Conservation (phyloP, 2,329 filamentous ascomycete species). For the Trichophyton benhamiae region DNA sequence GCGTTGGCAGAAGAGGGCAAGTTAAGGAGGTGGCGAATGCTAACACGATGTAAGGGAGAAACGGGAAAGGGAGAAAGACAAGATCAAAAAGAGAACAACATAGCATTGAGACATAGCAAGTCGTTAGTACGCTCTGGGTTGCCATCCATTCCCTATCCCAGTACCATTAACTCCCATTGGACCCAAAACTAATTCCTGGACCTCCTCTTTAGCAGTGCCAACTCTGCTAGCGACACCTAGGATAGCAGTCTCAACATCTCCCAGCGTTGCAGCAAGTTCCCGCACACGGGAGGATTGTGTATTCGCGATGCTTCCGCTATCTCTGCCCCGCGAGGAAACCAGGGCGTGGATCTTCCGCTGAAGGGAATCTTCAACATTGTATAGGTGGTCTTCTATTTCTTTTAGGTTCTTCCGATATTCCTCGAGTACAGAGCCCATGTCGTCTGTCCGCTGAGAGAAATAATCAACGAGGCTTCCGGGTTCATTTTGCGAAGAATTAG, state of each 20-base stretch:
- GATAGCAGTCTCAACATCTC: conserved; percentile 54
- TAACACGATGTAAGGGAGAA: background rate
- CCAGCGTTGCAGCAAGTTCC: conserved; percentile 46
- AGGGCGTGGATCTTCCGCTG: conserved; percentile 49
- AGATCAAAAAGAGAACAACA: background rate
- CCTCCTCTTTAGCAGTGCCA: conserved; percentile 47
- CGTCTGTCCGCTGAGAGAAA: conserved; percentile 51
- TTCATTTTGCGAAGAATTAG: conserved; percentile 38
- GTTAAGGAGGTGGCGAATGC: background rate
- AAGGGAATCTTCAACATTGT: conserved; percentile 49
- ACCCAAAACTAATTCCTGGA: conserved; percentile 45
- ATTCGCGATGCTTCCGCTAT: conserved; percentile 25
- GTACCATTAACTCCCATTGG: conserved; percentile 14
- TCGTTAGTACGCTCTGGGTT: background rate
- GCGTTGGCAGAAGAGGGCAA: background rate
- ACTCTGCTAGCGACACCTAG: conserved; percentile 51
- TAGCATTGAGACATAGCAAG: background rate
- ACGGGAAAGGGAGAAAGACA: background rate
- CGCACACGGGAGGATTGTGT: conserved; percentile 35
- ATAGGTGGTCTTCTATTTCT: conserved; percentile 54
- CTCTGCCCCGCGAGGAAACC: conserved; percentile 30
- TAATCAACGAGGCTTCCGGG: conserved; percentile 51
- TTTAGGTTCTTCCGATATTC: conserved; percentile 47
- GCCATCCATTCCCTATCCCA: conserved; percentile 9
- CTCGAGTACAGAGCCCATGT: conserved; percentile 47